A percentile compares a stretch with the other conserved stretches of the same genome.
phyloP scores from a whole-genome alignment of 257 asterid genomes.

The Solanum paucissectum region DNA sequence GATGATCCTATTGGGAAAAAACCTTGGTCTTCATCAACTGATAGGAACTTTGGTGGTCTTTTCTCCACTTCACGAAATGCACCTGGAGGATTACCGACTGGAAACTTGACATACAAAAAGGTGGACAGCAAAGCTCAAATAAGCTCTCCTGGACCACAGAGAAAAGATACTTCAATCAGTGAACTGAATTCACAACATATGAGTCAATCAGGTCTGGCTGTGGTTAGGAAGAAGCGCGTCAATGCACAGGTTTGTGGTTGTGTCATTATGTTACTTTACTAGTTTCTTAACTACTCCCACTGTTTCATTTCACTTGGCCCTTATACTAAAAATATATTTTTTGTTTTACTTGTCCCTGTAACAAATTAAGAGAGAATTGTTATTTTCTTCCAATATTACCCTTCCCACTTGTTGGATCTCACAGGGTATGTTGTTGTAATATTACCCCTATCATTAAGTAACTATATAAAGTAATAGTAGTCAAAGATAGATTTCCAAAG shows the following conservation, averaged over 20 bases:
- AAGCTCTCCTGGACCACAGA: conserved; percentile 23
- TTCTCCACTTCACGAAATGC: conserved; percentile 39
- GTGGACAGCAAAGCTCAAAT: conserved; percentile 34
- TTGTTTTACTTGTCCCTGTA: background rate
- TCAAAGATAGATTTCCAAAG: background rate
- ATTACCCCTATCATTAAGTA: background rate
- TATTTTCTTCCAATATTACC: background rate
- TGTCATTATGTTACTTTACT: background rate
- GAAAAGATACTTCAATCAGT: conserved; percentile 40
- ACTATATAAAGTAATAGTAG: background rate
- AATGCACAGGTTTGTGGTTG: conserved; percentile 58
- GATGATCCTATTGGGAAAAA: conserved; percentile 35
- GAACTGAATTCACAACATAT: conserved; percentile 44
- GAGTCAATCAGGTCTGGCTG: conserved; percentile 59
- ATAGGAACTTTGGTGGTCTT: conserved; percentile 34
- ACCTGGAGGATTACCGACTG: conserved; percentile 34
- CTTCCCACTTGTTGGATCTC: background rate
- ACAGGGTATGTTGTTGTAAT: background rate
- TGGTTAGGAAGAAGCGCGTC: conserved; percentile 60
- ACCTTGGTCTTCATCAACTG: conserved; percentile 34
- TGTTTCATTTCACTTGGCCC: background rate
- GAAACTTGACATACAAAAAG: conserved; percentile 31
- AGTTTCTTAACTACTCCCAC: background rate
- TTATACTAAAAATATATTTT: background rate
- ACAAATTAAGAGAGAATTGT: background rate